Conservation (phyloP, 495 filamentous ascomycete genomes). For the Daldinia bambusicola region DNA sequence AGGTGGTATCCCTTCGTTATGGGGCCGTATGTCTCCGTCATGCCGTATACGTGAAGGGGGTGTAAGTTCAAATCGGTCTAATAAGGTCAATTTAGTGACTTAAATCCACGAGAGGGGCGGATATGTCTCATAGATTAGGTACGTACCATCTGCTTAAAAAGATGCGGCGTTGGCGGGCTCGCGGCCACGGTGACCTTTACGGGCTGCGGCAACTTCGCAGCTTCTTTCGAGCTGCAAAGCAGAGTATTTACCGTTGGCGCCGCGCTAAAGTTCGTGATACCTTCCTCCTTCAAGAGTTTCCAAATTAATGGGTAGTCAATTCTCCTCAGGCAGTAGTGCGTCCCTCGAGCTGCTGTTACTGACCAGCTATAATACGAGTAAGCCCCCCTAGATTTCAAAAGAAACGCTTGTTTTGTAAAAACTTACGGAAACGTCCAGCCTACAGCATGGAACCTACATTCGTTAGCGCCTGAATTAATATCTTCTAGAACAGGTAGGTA, state of each 20-base stretch:
- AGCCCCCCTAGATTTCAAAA: conserved; percentile 47
- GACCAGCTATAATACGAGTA: conserved; percentile 71
- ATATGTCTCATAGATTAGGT: neutral
- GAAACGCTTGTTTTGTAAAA: neutral
- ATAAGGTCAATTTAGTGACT: conserved; percentile 1
- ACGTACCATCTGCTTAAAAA: conserved; percentile 89
- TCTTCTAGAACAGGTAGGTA: neutral
- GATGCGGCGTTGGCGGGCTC: conserved; percentile 83
- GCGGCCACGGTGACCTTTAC: conserved; percentile 94
- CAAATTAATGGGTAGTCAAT: conserved; percentile 95
- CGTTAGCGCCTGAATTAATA: conserved; percentile 25
- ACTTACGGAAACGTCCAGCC: conserved; percentile 80
- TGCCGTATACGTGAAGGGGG: conserved; percentile 93
- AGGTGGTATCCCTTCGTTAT: conserved; percentile 93
- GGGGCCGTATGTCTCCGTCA: conserved; percentile 96
- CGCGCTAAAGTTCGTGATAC: conserved; percentile 93
- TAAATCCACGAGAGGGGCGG: neutral
- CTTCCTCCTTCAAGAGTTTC: conserved; percentile 82
- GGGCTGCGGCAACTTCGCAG: conserved; percentile 70
- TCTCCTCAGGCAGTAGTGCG: conserved; percentile 93
- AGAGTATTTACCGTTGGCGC: conserved; percentile 97
- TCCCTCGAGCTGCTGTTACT: conserved; percentile 88
- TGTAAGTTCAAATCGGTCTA: conserved; percentile 76
- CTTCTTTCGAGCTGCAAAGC: conserved; percentile 79
- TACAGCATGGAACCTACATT: conserved; percentile 80